Percentiles rank a stretch among this genome's conserved stretches.
These are phyloP conservation scores for Penicillium bovifimosum DNA, from an alignment of 495 filamentous ascomycete genomes.

Conservation along the genomic window DNA sequence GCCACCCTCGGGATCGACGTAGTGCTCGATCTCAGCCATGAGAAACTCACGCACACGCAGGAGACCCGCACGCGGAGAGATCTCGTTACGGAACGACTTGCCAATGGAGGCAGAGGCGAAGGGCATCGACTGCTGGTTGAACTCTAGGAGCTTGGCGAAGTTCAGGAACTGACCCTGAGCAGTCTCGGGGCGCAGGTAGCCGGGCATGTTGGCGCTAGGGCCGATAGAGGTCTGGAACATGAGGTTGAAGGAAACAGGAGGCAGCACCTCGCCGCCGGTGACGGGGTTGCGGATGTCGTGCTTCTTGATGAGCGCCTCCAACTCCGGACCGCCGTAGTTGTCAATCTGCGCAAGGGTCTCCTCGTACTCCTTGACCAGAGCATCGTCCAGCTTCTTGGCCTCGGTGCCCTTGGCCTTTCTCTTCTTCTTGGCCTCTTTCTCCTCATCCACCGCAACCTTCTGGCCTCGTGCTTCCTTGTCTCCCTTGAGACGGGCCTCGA, in stretches of 20 bases:
- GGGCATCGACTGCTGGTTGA: constrained; percentile 65
- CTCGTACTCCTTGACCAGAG: constrained; percentile 61
- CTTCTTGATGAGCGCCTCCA: constrained; percentile 58
- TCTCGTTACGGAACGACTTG: constrained; percentile 72
- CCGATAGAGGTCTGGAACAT: constrained; percentile 72
- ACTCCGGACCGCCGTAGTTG: constrained; percentile 61
- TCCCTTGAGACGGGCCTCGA: constrained; percentile 76
- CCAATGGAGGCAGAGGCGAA: constrained; percentile 72
- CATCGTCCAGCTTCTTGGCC: constrained; percentile 59
- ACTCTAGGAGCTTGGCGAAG: constrained; percentile 65
- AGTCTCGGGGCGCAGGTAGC: constrained; percentile 62
- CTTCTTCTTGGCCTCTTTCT: constrained; percentile 62
- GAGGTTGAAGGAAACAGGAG: constrained; percentile 65
- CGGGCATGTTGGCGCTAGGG: constrained; percentile 57
- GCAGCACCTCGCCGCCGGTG: constrained; percentile 53
- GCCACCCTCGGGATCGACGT: constrained; percentile 63
- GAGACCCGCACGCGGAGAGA: constrained; percentile 62
- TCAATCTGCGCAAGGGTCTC: constrained; percentile 66
- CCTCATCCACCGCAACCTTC: constrained; percentile 60
- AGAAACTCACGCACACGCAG: constrained; percentile 66
- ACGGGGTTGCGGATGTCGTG: constrained; percentile 61
- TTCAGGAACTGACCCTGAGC: constrained; percentile 65
- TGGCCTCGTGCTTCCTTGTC: constrained; percentile 73
- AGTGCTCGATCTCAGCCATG: constrained; percentile 74
- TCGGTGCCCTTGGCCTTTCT: constrained; percentile 54